Evolutionary conservation across 2,329 filamentous ascomycete species (phyloP), one percentile per base, ranked within the genome.

Genomic region (Beauveria sp.): DNA sequence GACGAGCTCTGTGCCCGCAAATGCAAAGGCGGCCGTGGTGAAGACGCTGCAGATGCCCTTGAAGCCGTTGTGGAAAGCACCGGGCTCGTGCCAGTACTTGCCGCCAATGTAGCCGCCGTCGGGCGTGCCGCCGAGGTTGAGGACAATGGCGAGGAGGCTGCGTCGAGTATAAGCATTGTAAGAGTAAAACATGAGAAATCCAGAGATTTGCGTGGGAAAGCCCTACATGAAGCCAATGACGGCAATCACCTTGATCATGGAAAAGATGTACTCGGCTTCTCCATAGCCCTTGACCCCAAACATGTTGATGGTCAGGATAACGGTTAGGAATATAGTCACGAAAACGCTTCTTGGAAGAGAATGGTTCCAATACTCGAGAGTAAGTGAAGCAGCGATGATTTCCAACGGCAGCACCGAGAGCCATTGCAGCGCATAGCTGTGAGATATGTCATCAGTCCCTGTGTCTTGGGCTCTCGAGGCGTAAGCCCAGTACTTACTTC

Each of bases 221-320:
- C 76, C 86, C 77, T 74, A 89, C 87, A 96, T 93, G 75, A 96
- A 96, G 57, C 90, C 91, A 65, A 96, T 87, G 8, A 96, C 86
- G 34, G 93, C 91, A 47, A 88, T 79, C 56, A 97, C 85, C 72
- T 97, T 97, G 76, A 97, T 79, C 58, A 93, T 85, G 38, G 90
- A 89, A 70, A 96, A 95, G 61, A 92, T 78, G 67, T 96, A 96
- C 69, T 96, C 92, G 18, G 90, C 91, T 73, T 96, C 92, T 69
- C 91, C 92, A 67, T 96, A 96, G 28, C 89, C 90, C 70, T 89
- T 90, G 65, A 97, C 89, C 56, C 92, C 91, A 68, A 93, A 95
- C 65, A 96, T 74, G 71, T 97, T 96, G 75, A 97, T 96, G 34
- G 74, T 67, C 50, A 96, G 81, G 66, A 96, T 93, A 60, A 88